A percentile compares a stretch with the other conserved stretches of the same genome.
Evolutionary conservation across 805 yeast genomes (phyloP).

Genomic region (Ogataea philodendri): DNA sequence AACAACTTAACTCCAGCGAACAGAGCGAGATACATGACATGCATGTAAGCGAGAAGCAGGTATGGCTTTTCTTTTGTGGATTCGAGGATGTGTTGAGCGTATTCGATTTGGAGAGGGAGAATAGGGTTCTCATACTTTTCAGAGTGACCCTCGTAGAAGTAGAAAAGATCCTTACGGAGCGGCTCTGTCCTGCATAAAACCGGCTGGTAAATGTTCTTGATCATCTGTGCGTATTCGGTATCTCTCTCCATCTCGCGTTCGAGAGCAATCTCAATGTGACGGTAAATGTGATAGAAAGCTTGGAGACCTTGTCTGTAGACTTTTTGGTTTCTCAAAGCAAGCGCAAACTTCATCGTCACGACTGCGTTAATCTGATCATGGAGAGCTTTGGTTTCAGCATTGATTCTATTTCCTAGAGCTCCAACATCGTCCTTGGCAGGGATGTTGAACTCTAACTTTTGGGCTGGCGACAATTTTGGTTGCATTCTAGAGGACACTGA

Average conservation of each 20-base stretch:
- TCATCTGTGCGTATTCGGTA: constrained; percentile 43
- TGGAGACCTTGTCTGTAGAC: constrained; percentile 81
- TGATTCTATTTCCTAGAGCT: constrained; percentile 81
- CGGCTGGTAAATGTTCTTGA: constrained; percentile 64
- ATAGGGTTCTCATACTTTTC: constrained; percentile 58
- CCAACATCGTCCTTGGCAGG: constrained; percentile 81
- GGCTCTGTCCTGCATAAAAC: constrained; percentile 61
- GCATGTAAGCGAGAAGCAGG: constrained; percentile 74
- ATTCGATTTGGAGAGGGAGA: constrained; percentile 59
- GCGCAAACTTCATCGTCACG: constrained; percentile 66
- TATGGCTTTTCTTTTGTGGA: constrained; percentile 63
- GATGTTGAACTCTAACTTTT: constrained; percentile 46
- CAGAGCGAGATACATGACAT: constrained; percentile 78
- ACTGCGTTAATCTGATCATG: constrained; percentile 71
- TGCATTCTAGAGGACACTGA: no score
- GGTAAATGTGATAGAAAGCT: constrained; percentile 66
- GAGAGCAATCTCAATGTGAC: constrained; percentile 56
- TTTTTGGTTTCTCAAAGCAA: constrained; percentile 72
- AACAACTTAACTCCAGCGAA: constrained; percentile 84
- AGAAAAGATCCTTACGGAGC: constrained; percentile 60
- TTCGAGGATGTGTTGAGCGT: constrained; percentile 56
- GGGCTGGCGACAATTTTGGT: constrained; percentile 13
- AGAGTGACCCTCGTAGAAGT: constrained; percentile 56
- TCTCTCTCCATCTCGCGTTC: constrained; percentile 43
- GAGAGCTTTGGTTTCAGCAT: constrained; percentile 57